Evolutionary conservation across 495 filamentous ascomycete genomes (phyloP).

Genomic region (Sordaria brevicollis): DNA sequence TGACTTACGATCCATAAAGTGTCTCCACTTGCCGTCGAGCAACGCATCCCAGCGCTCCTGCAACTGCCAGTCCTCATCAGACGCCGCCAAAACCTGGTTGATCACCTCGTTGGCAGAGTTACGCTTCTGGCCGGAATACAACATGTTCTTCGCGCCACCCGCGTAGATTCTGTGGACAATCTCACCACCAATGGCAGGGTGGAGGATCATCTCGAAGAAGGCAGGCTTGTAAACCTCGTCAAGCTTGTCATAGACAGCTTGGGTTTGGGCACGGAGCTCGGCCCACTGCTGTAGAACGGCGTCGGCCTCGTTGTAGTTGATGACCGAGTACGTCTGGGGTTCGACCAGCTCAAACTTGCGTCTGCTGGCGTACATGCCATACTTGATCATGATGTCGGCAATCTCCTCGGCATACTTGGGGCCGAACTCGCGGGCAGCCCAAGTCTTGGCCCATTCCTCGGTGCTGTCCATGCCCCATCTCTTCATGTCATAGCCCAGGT

Average conservation of each 20-base stretch:
- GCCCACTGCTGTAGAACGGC: constrained; percentile 54
- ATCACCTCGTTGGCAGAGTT: constrained; percentile 55
- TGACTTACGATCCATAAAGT: constrained; percentile 54
- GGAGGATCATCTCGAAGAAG: constrained; percentile 62
- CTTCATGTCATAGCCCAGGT: constrained; percentile 54
- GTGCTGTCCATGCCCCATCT: constrained; percentile 45
- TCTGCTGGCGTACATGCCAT: constrained; percentile 50
- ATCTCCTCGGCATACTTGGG: constrained; percentile 36
- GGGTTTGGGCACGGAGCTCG: constrained; percentile 39
- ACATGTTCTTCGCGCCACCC: constrained; percentile 47
- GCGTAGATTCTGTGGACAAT: constrained; percentile 54
- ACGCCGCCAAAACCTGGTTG: constrained; percentile 45
- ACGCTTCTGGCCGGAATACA: constrained; percentile 54
- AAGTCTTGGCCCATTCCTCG: constrained; percentile 43
- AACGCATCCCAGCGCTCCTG: constrained; percentile 53
- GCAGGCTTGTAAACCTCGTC: constrained; percentile 37
- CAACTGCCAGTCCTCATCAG: constrained; percentile 51
- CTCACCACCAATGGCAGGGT: constrained; percentile 53
- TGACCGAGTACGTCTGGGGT: constrained; percentile 48
- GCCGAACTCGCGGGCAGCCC: constrained; percentile 54
- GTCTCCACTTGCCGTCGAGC: constrained; percentile 61
- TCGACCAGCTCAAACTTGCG: constrained; percentile 64
- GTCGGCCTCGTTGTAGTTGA: constrained; percentile 67
- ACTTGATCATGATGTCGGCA: constrained; percentile 47
- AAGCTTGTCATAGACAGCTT: constrained; percentile 46